Evolutionary conservation across 2,329 filamentous ascomycete genomes (phyloP).

Genomic region (Amphichorda felina): DNA sequence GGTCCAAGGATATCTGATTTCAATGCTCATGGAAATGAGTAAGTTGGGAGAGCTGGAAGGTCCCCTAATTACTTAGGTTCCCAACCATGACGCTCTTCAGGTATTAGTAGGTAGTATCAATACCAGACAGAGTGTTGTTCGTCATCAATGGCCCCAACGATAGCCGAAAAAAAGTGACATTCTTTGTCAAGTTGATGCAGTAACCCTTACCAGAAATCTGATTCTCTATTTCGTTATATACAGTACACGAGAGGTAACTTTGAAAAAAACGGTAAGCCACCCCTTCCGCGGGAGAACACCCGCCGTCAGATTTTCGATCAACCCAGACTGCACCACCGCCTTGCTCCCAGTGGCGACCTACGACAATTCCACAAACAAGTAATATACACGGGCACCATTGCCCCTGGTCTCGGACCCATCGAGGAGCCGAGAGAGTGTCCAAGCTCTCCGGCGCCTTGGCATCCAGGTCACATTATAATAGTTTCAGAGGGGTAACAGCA

Average conservation of each 20-base stretch:
- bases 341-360: not conserved
- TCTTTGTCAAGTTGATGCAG: too few relatives aligned
- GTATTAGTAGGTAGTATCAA: too few relatives aligned
- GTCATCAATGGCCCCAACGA: too few relatives aligned
- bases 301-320: not conserved
- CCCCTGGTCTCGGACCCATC: not conserved
- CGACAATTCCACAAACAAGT: not conserved
- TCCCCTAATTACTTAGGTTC: too few relatives aligned
- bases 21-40: too few relatives aligned
- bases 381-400: conserved; percentile 1
- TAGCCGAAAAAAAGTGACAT: too few relatives aligned
- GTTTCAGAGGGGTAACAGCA: not conserved
- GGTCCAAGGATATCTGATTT: too few relatives aligned
- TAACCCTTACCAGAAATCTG: too few relatives aligned
- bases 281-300: not conserved
- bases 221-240: conserved; percentile 3
- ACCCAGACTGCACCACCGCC: not conserved
- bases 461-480: not conserved
- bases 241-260: not conserved
- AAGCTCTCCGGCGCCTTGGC: not conserved
- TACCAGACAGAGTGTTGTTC: too few relatives aligned
- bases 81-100: too few relatives aligned
- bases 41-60: too few relatives aligned
- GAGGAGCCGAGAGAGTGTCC: too few relatives aligned
- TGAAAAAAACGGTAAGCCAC: not conserved